Conservation (phyloP, 2,329 filamentous ascomycete species). For the Stachybotrys echinatus region DNA sequence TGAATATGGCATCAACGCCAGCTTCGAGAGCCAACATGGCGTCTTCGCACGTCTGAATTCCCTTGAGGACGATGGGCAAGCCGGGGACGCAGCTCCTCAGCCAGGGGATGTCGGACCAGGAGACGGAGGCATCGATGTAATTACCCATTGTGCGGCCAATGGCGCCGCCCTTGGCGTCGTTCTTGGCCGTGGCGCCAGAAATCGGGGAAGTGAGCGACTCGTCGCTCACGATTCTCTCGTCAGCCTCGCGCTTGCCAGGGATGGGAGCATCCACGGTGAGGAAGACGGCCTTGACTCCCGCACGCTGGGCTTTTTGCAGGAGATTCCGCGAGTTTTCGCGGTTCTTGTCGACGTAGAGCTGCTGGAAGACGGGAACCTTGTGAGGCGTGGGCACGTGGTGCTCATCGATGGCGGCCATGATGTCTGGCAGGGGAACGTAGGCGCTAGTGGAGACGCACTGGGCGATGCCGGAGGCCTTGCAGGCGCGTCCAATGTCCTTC, state of each 20-base stretch:
- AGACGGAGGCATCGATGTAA: slow-evolving; percentile 50
- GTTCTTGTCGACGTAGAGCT: slow-evolving; percentile 49
- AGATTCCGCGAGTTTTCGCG: slow-evolving; percentile 41
- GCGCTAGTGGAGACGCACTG: slow-evolving; percentile 2
- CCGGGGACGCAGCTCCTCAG: slow-evolving; percentile 39
- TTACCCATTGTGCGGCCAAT: slow-evolving; percentile 49
- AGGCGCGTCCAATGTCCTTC: slow-evolving; percentile 5
- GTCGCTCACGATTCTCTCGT: slow-evolving; percentile 40
- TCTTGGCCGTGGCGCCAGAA: slow-evolving; percentile 40
- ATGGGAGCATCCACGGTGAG: slow-evolving; percentile 53
- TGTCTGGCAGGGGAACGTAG: not conserved
- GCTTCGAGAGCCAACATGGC: slow-evolving; percentile 53
- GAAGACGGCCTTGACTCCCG: slow-evolving; percentile 46
- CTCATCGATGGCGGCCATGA: not conserved
- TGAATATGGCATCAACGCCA: slow-evolving; percentile 61
- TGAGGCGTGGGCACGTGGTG: not conserved
- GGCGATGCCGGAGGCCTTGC: slow-evolving; percentile 1
- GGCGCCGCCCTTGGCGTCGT: slow-evolving; percentile 50
- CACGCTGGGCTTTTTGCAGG: slow-evolving; percentile 28
- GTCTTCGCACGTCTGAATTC: slow-evolving; percentile 61
- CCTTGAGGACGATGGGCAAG: slow-evolving; percentile 60
- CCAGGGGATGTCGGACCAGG: slow-evolving; percentile 64
- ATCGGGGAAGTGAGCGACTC: slow-evolving; percentile 41
- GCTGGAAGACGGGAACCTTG: slow-evolving; percentile 14
- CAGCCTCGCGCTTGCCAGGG: slow-evolving; percentile 46